Base-by-base conservation (phyloP, 768 basidiomycete species). In the Amanita polypyramis region DNA sequence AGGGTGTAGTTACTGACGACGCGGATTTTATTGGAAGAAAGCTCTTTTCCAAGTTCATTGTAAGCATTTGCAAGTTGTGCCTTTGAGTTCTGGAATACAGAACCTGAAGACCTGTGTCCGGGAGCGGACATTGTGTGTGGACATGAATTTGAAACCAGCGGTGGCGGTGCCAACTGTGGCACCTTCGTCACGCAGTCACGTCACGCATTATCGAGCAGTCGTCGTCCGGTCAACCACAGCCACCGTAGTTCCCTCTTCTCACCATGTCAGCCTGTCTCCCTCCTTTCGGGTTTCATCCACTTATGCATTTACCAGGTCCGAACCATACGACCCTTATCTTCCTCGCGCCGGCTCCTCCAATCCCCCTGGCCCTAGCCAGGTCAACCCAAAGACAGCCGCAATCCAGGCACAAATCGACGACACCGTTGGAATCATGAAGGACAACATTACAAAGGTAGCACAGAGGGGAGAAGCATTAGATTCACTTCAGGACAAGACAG, bases 271-370 rank as follows among this genome's bases (percentile, higher is more conserved):
- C n/a, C n/a, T n/a, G n/a, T 52, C 43, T 50, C 49, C 19, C 34
- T 11, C 23, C 25, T 27, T 25, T 21, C 14, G 23, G 2, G 5
- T 23, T 27, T 39, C n/a, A 21, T 12, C 4, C 21, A n/a, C 36
- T 46, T 15, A 36, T 27, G 4, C 17, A 5, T 19, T 39, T 41
- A 17, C 14, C 64, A 95, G 92, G 92, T 91, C 92, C 62, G 90
- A 95, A 71, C 94, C 92, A 62, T 97, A 97, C 69, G 95, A 98
- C 77, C 95, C 95, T 56, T 98, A 99, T 70, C 76, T 97, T 53
- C 93, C 94, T 54, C 84, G 88, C 58, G 80, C 77, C 64, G 85
- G 86, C 65, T 70, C 78, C 49, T 75, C 80, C 10, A 74, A 72
- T 38, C 65, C 76, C 29, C 66, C 74, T 35, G 69, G 68, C 29